phyloP scores from a whole-genome alignment of 2,329 filamentous ascomycete species.

The Aspergillus tanneri region DNA sequence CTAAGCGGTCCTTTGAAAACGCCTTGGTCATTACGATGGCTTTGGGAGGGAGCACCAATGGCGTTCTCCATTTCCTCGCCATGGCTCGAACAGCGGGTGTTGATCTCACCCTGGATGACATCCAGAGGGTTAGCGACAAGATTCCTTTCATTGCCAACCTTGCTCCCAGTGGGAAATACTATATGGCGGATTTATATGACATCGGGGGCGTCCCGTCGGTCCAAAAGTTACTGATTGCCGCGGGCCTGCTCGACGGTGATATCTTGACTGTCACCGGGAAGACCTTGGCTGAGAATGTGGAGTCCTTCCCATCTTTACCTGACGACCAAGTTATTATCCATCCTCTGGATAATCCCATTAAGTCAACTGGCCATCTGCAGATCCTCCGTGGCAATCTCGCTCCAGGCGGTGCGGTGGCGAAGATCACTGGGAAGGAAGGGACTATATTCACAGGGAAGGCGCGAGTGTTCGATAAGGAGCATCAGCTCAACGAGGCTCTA shows the following conservation, averaged over 20 bases:
- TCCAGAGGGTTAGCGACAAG: slow-evolving; percentile 76
- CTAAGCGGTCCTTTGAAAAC: slow-evolving; percentile 79
- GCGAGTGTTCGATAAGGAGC: slow-evolving; percentile 82
- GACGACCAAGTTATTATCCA: slow-evolving; percentile 81
- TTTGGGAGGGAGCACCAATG: slow-evolving; percentile 86
- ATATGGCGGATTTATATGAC: slow-evolving; percentile 84
- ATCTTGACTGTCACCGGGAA: slow-evolving; percentile 82
- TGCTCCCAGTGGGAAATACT: slow-evolving; percentile 77
- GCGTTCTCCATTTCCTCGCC: slow-evolving; percentile 82
- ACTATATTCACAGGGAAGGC: slow-evolving; percentile 77
- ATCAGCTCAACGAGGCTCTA: slow-evolving; percentile 72
- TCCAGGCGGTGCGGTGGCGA: slow-evolving; percentile 85
- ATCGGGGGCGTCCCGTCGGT: slow-evolving; percentile 84
- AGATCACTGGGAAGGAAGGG: slow-evolving; percentile 95
- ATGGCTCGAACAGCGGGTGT: slow-evolving; percentile 86
- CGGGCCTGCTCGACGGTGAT: slow-evolving; percentile 70
- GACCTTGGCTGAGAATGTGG: slow-evolving; percentile 78
- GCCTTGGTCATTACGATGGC: slow-evolving; percentile 88
- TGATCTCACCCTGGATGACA: slow-evolving; percentile 73
- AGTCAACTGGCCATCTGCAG: slow-evolving; percentile 80
- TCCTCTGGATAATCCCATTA: slow-evolving; percentile 78
- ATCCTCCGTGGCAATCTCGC: slow-evolving; percentile 85
- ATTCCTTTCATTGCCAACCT: slow-evolving; percentile 85
- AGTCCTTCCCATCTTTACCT: slow-evolving; percentile 71
- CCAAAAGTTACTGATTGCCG: slow-evolving; percentile 78